phyloP scores from a whole-genome alignment of 1,284 basidiomycete species.

The Athelia psychrophila region DNA sequence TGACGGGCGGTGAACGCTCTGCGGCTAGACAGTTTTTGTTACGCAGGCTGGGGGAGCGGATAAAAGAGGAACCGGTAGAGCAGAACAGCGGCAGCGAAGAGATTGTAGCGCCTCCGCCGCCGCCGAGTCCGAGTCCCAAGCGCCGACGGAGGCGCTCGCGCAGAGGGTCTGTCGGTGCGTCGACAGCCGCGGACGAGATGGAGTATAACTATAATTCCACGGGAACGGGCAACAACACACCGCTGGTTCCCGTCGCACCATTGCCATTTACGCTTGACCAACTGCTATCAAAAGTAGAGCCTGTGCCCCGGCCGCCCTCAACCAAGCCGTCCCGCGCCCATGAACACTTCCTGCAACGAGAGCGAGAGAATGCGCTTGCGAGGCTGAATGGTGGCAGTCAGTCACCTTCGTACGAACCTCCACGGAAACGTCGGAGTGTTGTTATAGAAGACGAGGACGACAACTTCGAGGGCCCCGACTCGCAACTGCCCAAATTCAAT shows the following conservation, averaged over 20 bases:
- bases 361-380: constrained; percentile 30
- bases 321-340: not conserved
- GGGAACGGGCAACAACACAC: constrained; percentile 61
- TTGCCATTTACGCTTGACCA: constrained; percentile 35
- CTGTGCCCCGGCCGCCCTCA: constrained; percentile 29
- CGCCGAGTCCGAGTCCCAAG: constrained; percentile 37
- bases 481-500: constrained; percentile 31
- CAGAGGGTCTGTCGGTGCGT: constrained; percentile 48
- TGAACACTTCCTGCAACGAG: constrained; percentile 14
- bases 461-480: constrained; percentile 38
- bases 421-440: constrained; percentile 58
- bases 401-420: constrained; percentile 29
- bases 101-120: constrained; percentile 38
- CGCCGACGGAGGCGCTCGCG: constrained; percentile 58
- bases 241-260: constrained; percentile 51
- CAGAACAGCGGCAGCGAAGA: constrained; percentile 65
- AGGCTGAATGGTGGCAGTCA: constrained; percentile 26
- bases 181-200: constrained; percentile 59
- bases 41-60: constrained; percentile 56
- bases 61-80: constrained; percentile 54
- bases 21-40: constrained; percentile 67
- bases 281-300: constrained; percentile 33
- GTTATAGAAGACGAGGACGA: constrained; percentile 72
- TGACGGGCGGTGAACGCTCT: constrained; percentile 71
- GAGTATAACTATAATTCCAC: constrained; percentile 45